Evolutionary conservation across 1,284 basidiomycete species (phyloP), one percentile per base, ranked within the genome.

Genomic region (Vanrija sp.): DNA sequence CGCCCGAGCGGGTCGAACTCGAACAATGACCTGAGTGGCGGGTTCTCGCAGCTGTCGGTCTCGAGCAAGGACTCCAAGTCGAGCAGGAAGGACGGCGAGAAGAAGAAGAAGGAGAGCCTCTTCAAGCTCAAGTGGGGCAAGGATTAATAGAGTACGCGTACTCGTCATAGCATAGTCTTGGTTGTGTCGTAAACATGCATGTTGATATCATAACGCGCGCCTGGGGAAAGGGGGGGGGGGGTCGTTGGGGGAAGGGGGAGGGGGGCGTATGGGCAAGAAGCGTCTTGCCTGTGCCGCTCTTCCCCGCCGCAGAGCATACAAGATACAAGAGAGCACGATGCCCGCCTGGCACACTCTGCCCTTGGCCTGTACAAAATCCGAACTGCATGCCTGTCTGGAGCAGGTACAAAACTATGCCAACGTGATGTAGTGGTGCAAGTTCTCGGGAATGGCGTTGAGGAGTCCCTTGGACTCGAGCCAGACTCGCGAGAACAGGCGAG

Each of bases 381-480:
- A n/a, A n/a, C n/a, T n/a, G n/a, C n/a, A 18, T 19, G n/a, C n/a
- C n/a, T 25, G 47, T 45, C 61, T 64, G n/a, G n/a, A n/a, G n/a
- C n/a, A n/a, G n/a, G n/a, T n/a, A n/a, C n/a, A n/a, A n/a, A n/a
- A n/a, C n/a, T n/a, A 80, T 6, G 77, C 76, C 18, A 99, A 78
- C 25, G 97, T 89, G 66, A 87, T 85, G 72, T 99, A 98, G 90
- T 77, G 85, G 41, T 68, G 86, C 61, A 98, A 76, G 63, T 89
- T 81, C 49, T 84, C 79, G 4, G 96, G 94, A 66, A 99, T 90
- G 20, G 87, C 86, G 37, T 82, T 78, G 53, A 83, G 81, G 46
- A 99, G 80, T 1, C 82, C 85, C 74, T 98, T 98, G 47, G 82
- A 80, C 72, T 87, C 80, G 52, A 99, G 78, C 96, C 96, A 99